A percentile compares a stretch with the other conserved stretches of the same genome.
Conservation (phyloP, 2,329 filamentous ascomycete genomes). For the Ophiostoma australiae region DNA sequence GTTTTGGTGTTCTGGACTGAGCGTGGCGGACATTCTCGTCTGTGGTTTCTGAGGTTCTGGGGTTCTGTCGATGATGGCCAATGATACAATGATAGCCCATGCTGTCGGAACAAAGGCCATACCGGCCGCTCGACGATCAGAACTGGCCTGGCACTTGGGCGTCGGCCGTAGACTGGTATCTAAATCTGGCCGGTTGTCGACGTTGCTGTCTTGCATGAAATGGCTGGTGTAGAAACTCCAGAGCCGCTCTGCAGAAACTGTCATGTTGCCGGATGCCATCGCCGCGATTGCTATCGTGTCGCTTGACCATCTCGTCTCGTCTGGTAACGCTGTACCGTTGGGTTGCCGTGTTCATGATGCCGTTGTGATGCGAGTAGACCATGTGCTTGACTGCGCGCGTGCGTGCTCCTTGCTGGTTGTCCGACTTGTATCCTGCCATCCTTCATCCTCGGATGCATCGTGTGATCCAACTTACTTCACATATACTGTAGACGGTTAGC, state of each 20-base stretch:
- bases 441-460: background rate
- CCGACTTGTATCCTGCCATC: slow-evolving; percentile 15
- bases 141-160: background rate
- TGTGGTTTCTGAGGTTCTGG: too few species aligned
- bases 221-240: background rate
- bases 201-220: background rate
- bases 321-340: background rate
- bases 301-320: background rate
- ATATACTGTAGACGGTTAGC: slow-evolving; percentile 56
- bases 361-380: slow-evolving; percentile 3
- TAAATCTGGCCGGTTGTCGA: background rate
- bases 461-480: slow-evolving; percentile 66
- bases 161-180: background rate
- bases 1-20: background rate
- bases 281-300: background rate
- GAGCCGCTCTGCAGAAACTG: background rate
- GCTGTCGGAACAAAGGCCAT: background rate
- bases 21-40: too few species aligned
- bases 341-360: background rate
- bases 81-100: too few species aligned
- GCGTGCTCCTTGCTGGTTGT: background rate
- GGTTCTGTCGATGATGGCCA: too few species aligned
- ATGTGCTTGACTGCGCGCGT: background rate
- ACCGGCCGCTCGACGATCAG: too few species aligned
- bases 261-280: background rate